Evolutionary conservation across 140 eudicot genomes (phyloP).

Genomic region (Oenanthe javanica): DNA sequence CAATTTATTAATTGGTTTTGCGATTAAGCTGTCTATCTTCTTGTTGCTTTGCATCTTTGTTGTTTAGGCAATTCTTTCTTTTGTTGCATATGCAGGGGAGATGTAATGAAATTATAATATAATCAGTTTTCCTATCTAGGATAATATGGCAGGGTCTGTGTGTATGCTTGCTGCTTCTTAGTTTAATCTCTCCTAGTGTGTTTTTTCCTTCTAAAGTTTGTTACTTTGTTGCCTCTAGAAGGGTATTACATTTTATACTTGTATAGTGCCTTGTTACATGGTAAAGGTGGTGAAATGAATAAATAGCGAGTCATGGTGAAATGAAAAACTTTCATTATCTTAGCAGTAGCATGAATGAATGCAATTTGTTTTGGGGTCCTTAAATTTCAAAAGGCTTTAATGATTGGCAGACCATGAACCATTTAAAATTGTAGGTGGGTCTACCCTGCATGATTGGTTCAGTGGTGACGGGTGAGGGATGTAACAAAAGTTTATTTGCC

Average conservation of each 20-base stretch:
- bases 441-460: slow-evolving; percentile 8
- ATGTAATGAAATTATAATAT: background rate
- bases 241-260: background rate
- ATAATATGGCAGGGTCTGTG: background rate
- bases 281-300: too few relatives aligned
- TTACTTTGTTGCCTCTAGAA: background rate
- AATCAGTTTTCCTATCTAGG: background rate
- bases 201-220: background rate
- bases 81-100: background rate
- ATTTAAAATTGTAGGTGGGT: background rate
- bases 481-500: background rate
- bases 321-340: background rate
- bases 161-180: background rate
- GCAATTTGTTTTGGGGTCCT: slow-evolving; percentile 3
- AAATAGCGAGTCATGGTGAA: slow-evolving; percentile 4
- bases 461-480: background rate
- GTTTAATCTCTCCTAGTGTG: background rate
- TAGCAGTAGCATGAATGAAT: slow-evolving; percentile 1
- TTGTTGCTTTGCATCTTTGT: background rate
- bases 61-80: background rate
- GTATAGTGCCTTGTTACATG: background rate
- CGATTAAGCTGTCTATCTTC: background rate
- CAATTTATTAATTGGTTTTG: background rate
- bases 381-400: slow-evolving; percentile 8
- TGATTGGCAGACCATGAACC: slow-evolving; percentile 12